These are phyloP conservation scores for Microcyclospora tardicrescens DNA, from an alignment of 2,329 filamentous ascomycete genomes.

Conservation along the genomic window DNA sequence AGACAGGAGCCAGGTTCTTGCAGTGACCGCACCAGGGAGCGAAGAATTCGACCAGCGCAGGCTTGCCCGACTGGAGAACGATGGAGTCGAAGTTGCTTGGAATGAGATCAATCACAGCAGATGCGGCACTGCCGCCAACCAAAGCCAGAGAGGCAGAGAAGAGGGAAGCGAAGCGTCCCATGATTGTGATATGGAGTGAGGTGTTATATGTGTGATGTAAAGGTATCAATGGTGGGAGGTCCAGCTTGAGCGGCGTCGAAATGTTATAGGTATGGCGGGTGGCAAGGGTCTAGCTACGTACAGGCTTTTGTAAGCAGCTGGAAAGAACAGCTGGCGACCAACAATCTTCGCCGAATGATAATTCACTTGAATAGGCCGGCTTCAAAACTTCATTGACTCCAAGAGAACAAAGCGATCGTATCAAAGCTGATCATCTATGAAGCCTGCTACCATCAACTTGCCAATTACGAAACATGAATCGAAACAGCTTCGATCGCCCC, in stretches of 20 bases:
- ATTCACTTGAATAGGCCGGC: too few species aligned
- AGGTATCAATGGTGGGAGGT: neutral
- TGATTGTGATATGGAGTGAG: constrained; percentile 14
- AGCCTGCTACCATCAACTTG: too few species aligned
- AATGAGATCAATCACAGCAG: constrained; percentile 78
- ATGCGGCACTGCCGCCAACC: constrained; percentile 50
- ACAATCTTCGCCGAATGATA: too few species aligned
- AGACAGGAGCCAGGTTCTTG: constrained; percentile 90
- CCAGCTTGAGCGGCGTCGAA: neutral
- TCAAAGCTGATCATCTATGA: too few species aligned
- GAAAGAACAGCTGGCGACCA: too few species aligned
- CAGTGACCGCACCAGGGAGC: constrained; percentile 98
- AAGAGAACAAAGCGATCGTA: too few species aligned
- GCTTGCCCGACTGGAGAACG: constrained; percentile 83
- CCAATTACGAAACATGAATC: too few species aligned
- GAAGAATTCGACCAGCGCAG: constrained; percentile 94
- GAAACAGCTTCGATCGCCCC: too few species aligned
- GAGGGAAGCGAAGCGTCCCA: constrained; percentile 35
- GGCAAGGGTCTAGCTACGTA: too few species aligned
- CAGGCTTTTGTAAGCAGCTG: too few species aligned
- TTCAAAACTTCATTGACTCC: too few species aligned
- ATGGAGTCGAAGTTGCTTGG: constrained; percentile 85
- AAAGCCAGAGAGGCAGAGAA: constrained; percentile 35
- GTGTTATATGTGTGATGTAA: neutral
- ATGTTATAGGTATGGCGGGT: too few species aligned